Evolutionary conservation across 306 rosid genomes (phyloP), one percentile per base, ranked within the genome.

Genomic region (Betula pendula): DNA sequence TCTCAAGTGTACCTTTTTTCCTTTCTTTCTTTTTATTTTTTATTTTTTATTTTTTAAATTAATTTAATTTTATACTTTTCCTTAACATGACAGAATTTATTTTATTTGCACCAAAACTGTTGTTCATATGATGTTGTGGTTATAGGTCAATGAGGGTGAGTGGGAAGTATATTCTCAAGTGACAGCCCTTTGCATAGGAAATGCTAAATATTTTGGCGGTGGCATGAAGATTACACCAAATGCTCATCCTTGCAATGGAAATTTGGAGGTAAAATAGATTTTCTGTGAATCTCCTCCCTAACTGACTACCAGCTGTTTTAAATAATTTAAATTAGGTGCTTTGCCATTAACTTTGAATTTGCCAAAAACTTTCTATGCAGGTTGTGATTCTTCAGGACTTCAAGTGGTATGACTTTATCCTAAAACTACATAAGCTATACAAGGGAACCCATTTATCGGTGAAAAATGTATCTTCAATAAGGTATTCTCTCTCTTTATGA

Each of bases 181-280:
- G 74, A 95, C 98, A 13, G 94, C 97, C 67, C 62, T 95, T 76
- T 92, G 98, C 76, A 72, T 87, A 22, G 98, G 98, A 60, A 95
- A 95, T 85, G 98, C 89, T 69, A 95, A 92, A 81, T 95, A 90
- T 77, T 95, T 95, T 24, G 98, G 98, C 14, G 98, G 97, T 51
- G 98, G 98, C 80, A 95, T 95, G 98, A 95, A 90, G 86, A 92
- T 95, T 49, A 78, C 94, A 25, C 98, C 98, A 59, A 90, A 89
- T 71, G 93, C 93, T 10, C 85, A 87, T 75, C 98, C 98, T 66
- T 68, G 42, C 77, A 90, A 68, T 15, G 93, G 96, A 74, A 83
- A 72, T 68, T 81, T 95, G 65, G 96, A 92, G 97, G 98, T 95
- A 71, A 75, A 75, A 49, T 52, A 31, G 70, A 68, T 51, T 58